Evolutionary conservation across 164 flowering plant species (phyloP), one percentile per base, ranked within the genome.

Genomic region (Cinnamomum chago): DNA sequence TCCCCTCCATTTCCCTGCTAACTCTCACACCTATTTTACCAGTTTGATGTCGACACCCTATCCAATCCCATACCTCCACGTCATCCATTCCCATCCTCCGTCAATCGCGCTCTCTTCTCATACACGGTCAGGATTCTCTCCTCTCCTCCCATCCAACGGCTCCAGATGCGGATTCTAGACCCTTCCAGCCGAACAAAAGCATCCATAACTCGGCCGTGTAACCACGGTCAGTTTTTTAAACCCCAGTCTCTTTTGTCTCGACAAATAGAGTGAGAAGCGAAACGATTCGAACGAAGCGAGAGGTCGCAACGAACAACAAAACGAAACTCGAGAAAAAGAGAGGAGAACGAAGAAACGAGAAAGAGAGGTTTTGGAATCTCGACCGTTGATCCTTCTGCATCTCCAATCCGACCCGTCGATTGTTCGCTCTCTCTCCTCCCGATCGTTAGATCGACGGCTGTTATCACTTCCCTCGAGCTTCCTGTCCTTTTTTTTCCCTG

Each of bases 41-140:
- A 50, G 60, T 70, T 70, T 11, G 71, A 67, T 60, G 70, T 51
- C 30, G 76, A 73, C 50, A 23, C 67, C 72, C 24, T 58, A 50
- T n/a, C 79, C 76, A 72, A 67, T 77, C 11, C 33, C 58, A n/a
- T 62, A 25, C 9, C n/a, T 72, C 79, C 79, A 77, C 79, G 72
- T 77, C 76, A 68, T 15, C 24, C 13, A 28, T 27, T 47, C 10
- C 15, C 25, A 9, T 15, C 9, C 66, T 50, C 73, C 70, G 73
- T 70, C 51, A 20, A 20, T 25, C 10, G 23, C 20, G 7, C 14
- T 5, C 12, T 4, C 20, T 30, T 2, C 14, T 5, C 20, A 47
- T 28, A 13, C 10, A 72, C 75, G 76, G 69, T 50, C 13, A 20
- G 22, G 35, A 60, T 67, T 2, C 50, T 9, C 62, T 18, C 23